These are phyloP conservation scores for Monosporascus sp. DNA, from an alignment of 2,329 filamentous ascomycete genomes.

Conservation along the genomic window DNA sequence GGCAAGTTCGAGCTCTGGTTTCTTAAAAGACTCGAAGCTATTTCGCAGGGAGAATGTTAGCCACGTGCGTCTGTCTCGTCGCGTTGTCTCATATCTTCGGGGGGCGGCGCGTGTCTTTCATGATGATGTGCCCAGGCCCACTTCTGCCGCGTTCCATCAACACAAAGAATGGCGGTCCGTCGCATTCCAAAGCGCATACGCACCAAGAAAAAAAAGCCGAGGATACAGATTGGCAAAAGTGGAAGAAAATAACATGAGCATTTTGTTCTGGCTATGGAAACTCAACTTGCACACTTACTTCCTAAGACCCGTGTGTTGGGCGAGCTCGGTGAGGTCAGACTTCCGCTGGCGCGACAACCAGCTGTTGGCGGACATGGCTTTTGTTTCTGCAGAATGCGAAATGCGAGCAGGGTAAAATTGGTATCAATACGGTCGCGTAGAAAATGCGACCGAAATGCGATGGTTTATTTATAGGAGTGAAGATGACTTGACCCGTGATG, in stretches of 20 bases:
- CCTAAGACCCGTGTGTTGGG: constrained; percentile 62
- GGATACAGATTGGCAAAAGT: not conserved
- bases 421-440: constrained; percentile 25
- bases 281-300: constrained; percentile 52
- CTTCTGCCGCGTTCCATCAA: not conserved
- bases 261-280: not conserved
- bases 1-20: constrained; percentile 69
- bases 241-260: constrained; percentile 1
- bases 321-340: constrained; percentile 69
- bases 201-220: too few species aligned
- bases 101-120: constrained; percentile 13
- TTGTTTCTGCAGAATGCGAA: constrained; percentile 18
- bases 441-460: constrained; percentile 26
- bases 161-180: too few species aligned
- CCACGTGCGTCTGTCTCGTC: constrained; percentile 9
- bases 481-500: constrained; percentile 15
- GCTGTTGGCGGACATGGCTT: constrained; percentile 59
- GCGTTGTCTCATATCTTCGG: constrained; percentile 7
- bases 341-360: constrained; percentile 83
- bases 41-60: constrained; percentile 14
- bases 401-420: constrained; percentile 9
- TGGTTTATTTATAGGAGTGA: constrained; percentile 14
- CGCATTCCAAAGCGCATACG: constrained; percentile 9
- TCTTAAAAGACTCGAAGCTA: constrained; percentile 67
- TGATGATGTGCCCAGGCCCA: constrained; percentile 2